phyloP scores from a whole-genome alignment of 768 basidiomycete genomes.

The Tricholoma furcatifolium region DNA sequence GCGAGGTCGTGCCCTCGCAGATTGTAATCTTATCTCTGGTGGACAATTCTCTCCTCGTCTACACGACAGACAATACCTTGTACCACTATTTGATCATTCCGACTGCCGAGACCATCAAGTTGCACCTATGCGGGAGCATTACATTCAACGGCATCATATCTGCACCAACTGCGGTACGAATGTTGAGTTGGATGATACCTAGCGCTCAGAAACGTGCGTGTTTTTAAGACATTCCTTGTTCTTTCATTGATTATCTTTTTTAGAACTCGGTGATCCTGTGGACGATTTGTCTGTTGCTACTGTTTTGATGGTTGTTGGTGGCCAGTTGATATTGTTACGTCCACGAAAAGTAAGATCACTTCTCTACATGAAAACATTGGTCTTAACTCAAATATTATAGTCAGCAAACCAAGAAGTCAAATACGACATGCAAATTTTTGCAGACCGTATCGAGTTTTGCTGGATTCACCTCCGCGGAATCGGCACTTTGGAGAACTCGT shows the following conservation, averaged over 20 bases:
- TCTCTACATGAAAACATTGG: not conserved
- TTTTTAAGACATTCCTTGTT: not conserved
- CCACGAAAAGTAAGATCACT: conserved; percentile 72
- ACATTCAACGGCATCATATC: conserved; percentile 89
- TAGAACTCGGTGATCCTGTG: conserved; percentile 91
- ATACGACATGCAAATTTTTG: conserved; percentile 97
- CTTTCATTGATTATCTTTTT: conserved; percentile 3
- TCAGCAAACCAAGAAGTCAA: conserved; percentile 86
- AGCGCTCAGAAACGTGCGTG: conserved; percentile 84
- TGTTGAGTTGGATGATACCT: conserved; percentile 97
- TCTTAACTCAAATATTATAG: conserved; percentile 32
- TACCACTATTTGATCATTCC: conserved; percentile 91
- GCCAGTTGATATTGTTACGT: conserved; percentile 83
- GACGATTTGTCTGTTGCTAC: conserved; percentile 93
- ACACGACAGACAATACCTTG: conserved; percentile 91
- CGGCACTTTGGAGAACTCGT: conserved; percentile 89
- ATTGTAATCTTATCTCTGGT: conserved; percentile 88
- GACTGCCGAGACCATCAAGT: conserved; percentile 75
- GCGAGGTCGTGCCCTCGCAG: conserved; percentile 71
- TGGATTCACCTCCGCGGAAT: conserved; percentile 98
- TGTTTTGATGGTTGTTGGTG: conserved; percentile 93
- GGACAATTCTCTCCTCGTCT: conserved; percentile 93
- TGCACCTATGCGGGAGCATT: conserved; percentile 93
- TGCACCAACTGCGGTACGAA: conserved; percentile 79
- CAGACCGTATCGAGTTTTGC: conserved; percentile 96